Evolutionary conservation across 805 yeast genomes (phyloP).

Genomic region (Saccharomycopsis babjevae): DNA sequence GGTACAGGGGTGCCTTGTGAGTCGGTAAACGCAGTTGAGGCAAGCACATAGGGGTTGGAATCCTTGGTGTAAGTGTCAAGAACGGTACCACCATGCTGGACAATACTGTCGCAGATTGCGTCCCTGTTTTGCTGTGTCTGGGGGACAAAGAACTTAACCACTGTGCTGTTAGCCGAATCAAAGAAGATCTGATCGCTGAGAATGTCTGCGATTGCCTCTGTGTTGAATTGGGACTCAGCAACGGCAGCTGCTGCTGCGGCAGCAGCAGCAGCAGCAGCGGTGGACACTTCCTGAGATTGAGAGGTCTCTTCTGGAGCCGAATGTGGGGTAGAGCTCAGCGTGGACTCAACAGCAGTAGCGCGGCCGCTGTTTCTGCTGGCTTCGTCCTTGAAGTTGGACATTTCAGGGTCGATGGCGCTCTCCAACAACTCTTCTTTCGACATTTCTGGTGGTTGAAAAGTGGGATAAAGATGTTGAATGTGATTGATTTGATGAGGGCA

Average conservation of each 20-base stretch:
- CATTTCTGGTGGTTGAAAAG: background rate
- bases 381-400: background rate
- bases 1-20: slow-evolving; percentile 1
- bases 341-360: no score
- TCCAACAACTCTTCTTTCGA: background rate
- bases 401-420: background rate
- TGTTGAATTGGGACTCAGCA: background rate
- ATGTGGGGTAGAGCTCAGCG: background rate
- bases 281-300: background rate
- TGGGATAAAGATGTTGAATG: background rate
- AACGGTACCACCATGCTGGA: slow-evolving; percentile 19
- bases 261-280: background rate
- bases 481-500: background rate
- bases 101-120: slow-evolving; percentile 8
- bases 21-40: background rate
- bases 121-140: slow-evolving; percentile 10
- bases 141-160: slow-evolving; percentile 10
- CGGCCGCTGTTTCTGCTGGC: background rate
- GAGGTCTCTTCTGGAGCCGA: background rate
- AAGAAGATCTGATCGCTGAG: background rate
- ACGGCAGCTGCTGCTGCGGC: background rate
- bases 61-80: background rate
- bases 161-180: background rate
- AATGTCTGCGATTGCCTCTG: background rate
- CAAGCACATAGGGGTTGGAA: slow-evolving; percentile 6